Evolutionary conservation across 345 rosid genomes (phyloP).

Genomic region (Camelina laxa): DNA sequence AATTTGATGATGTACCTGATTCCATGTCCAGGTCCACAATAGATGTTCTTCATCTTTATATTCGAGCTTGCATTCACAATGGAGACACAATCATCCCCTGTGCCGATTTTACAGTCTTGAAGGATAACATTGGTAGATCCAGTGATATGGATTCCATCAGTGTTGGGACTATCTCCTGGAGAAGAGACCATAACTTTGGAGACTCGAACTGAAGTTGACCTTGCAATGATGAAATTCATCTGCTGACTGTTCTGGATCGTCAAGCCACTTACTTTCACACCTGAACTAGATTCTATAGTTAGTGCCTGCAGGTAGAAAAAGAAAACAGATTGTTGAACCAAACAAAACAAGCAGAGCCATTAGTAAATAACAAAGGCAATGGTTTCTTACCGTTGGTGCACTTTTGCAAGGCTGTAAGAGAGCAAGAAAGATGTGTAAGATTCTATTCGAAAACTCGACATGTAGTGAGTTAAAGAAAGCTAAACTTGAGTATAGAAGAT

Average conservation of each 20-base stretch:
- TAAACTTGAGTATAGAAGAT: constrained; percentile 1
- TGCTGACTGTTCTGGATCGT: constrained; percentile 97
- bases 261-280: constrained; percentile 75
- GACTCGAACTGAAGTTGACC: constrained; percentile 67
- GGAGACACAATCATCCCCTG: constrained; percentile 98
- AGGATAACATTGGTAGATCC: constrained; percentile 82
- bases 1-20: constrained; percentile 60
- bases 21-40: constrained; percentile 99
- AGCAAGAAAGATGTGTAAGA: constrained; percentile 41
- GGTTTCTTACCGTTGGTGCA: constrained; percentile 82
- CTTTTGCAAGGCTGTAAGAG: constrained; percentile 84
- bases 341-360: constrained; percentile 19
- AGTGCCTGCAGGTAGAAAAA: constrained; percentile 66
- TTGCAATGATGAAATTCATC: constrained; percentile 88
- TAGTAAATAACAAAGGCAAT: constrained; percentile 23
- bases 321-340: constrained; percentile 24
- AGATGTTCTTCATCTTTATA: constrained; percentile 88
- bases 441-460: not conserved
- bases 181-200: constrained; percentile 74
- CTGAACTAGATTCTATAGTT: constrained; percentile 91
- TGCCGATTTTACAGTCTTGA: constrained; percentile 93
- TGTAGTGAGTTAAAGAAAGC: constrained; percentile 10
- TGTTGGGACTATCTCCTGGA: constrained; percentile 97
- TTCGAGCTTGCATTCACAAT: constrained; percentile 86
- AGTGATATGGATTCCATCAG: constrained; percentile 96